Evolutionary conservation across 306 rosid genomes (phyloP).

Genomic region (Fagus sylvatica): DNA sequence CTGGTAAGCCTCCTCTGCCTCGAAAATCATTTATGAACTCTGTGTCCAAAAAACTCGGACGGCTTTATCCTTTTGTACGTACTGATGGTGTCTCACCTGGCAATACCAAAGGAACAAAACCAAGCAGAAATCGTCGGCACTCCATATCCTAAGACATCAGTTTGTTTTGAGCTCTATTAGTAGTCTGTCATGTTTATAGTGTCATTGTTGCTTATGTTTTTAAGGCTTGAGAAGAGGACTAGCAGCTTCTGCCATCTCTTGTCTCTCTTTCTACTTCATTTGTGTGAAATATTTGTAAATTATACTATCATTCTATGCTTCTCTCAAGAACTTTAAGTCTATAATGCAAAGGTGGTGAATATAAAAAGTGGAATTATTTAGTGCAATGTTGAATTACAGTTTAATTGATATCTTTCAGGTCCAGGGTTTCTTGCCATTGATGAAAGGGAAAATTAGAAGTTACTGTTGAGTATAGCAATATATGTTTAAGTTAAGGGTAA

Average conservation of each 20-base stretch:
- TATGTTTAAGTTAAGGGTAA: background rate
- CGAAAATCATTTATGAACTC: conserved; percentile 72
- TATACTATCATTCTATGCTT: conserved; percentile 27
- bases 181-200: conserved; percentile 13
- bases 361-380: conserved; percentile 23
- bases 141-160: conserved; percentile 65
- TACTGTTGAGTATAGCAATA: background rate
- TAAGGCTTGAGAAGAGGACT: conserved; percentile 24
- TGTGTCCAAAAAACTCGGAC: conserved; percentile 64
- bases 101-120: conserved; percentile 49
- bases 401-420: background rate
- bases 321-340: conserved; percentile 25
- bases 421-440: background rate
- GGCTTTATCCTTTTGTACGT: conserved; percentile 74
- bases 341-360: conserved; percentile 29
- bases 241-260: conserved; percentile 14
- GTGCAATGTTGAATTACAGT: conserved; percentile 22
- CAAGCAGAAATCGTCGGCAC: conserved; percentile 77
- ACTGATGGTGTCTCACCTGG: conserved; percentile 49
- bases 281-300: conserved; percentile 40
- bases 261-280: conserved; percentile 8
- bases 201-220: conserved; percentile 26
- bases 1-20: conserved; percentile 75
- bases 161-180: conserved; percentile 1
- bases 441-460: background rate